Conservation (phyloP, 164 flowering plant genomes). For the Macadamia tetraphylla region DNA sequence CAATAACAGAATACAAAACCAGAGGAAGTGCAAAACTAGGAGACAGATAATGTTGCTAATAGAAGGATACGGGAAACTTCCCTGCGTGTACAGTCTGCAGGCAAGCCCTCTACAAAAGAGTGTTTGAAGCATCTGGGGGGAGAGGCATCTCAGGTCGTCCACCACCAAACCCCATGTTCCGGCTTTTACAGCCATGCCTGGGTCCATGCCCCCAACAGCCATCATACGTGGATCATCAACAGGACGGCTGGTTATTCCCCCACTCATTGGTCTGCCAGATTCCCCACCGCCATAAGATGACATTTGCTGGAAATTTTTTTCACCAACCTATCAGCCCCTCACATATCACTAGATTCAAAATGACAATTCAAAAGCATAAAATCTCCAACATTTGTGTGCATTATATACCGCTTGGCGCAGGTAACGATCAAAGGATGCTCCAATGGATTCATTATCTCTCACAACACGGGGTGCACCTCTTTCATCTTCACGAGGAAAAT, state of each 20-base stretch:
- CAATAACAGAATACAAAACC: conserved; percentile 8
- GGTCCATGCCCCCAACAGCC: conserved; percentile 28
- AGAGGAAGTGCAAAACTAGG: background rate
- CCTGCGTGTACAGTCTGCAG: conserved; percentile 62
- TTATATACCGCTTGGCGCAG: conserved; percentile 52
- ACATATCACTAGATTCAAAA: background rate
- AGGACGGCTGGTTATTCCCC: too few species aligned
- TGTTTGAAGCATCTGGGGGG: conserved; percentile 77
- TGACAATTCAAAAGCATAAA: background rate
- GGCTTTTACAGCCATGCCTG: conserved; percentile 31
- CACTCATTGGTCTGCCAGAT: conserved; percentile 32
- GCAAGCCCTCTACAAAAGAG: conserved; percentile 87
- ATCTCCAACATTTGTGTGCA: conserved; percentile 1
- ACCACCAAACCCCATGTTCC: conserved; percentile 37
- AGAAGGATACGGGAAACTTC: conserved; percentile 96
- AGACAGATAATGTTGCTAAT: background rate
- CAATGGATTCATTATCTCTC: conserved; percentile 62
- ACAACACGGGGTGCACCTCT: conserved; percentile 36
- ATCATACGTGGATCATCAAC: too few species aligned
- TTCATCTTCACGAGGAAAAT: conserved; percentile 54
- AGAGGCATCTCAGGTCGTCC: conserved; percentile 51
- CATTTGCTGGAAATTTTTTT: conserved; percentile 34
- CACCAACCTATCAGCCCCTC: conserved; percentile 4
- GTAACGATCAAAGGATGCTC: conserved; percentile 76
- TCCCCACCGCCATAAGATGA: conserved; percentile 54